Percentiles rank a stretch among this genome's conserved stretches.
Conservation (phyloP, 192 early-diverging fungal species). For the Entomortierella parvispora region DNA sequence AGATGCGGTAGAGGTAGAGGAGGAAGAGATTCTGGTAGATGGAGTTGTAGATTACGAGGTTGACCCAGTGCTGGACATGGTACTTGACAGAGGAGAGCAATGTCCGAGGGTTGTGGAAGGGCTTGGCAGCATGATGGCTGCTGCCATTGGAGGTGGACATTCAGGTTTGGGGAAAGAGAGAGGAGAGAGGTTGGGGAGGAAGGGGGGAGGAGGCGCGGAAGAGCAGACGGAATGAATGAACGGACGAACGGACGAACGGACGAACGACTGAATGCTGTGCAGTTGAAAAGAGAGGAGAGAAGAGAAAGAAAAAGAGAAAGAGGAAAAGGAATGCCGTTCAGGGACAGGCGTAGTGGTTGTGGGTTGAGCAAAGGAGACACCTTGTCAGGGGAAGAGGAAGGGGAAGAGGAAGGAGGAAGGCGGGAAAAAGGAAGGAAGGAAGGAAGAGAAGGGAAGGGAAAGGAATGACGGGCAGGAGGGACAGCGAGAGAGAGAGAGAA, state of each 20-base stretch:
- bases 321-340: too few species aligned
- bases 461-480: neutral
- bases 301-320: neutral
- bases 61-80: conserved; percentile 57
- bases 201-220: too few species aligned
- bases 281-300: neutral
- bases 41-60: conserved; percentile 58
- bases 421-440: neutral
- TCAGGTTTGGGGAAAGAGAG: too few species aligned
- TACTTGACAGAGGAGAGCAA: conserved; percentile 21
- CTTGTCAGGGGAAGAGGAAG: neutral
- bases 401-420: neutral
- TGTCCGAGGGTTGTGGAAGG: neutral
- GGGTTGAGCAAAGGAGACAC: neutral
- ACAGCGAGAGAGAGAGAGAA: neutral
- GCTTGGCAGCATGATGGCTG: neutral
- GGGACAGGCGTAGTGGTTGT: neutral
- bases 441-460: neutral
- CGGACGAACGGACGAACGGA: neutral
- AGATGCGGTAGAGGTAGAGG: conserved; percentile 61
- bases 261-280: too few species aligned
- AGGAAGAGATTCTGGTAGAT: conserved; percentile 61
- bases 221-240: neutral
- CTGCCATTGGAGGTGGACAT: neutral
- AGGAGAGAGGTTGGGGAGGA: too few species aligned